These are phyloP conservation scores for Phalaenopsis equestris DNA, from an alignment of 106 monocot genomes.

Conservation along the genomic window DNA sequence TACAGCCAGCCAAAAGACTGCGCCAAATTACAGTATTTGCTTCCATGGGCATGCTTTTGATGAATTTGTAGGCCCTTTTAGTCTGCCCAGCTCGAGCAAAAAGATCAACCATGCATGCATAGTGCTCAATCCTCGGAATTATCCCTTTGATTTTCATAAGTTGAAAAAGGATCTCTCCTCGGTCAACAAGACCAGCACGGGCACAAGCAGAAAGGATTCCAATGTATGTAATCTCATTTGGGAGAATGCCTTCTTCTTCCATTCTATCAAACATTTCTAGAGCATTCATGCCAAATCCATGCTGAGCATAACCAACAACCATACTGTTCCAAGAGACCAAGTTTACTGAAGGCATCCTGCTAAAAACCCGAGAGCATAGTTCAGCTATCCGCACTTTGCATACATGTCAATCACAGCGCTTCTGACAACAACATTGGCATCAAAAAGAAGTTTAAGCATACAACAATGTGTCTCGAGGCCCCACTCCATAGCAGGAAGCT, in stretches of 20 bases:
- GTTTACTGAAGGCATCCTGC: slow-evolving; percentile 10
- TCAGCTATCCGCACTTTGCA: slow-evolving; percentile 23
- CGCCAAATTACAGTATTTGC: slow-evolving; percentile 29
- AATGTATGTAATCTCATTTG: slow-evolving; percentile 23
- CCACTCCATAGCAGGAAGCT: slow-evolving; percentile 13
- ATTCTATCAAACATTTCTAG: slow-evolving; percentile 18
- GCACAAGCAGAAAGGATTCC: slow-evolving; percentile 29
- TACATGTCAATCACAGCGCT: slow-evolving; percentile 32
- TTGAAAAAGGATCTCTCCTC: slow-evolving; percentile 14
- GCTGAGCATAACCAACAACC: slow-evolving; percentile 27
- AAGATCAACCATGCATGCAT: slow-evolving; percentile 32
- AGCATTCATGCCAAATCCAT: slow-evolving; percentile 19
- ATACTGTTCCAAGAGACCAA: slow-evolving; percentile 31
- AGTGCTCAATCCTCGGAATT: slow-evolving; percentile 20
- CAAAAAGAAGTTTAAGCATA: slow-evolving; percentile 5
- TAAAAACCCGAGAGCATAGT: slow-evolving; percentile 12
- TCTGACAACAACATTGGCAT: slow-evolving; percentile 11
- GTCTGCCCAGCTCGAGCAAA: slow-evolving; percentile 19
- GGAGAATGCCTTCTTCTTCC: slow-evolving; percentile 1
- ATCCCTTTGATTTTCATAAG: slow-evolving; percentile 17
- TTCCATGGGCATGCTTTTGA: slow-evolving; percentile 23
- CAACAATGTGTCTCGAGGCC: slow-evolving; percentile 5
- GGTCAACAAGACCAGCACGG: slow-evolving; percentile 16
- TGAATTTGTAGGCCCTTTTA: slow-evolving; percentile 17
- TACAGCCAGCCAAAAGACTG: slow-evolving; percentile 24